Conservation (phyloP, 2,329 filamentous ascomycete species). For the Cladophialophora bantiana region DNA sequence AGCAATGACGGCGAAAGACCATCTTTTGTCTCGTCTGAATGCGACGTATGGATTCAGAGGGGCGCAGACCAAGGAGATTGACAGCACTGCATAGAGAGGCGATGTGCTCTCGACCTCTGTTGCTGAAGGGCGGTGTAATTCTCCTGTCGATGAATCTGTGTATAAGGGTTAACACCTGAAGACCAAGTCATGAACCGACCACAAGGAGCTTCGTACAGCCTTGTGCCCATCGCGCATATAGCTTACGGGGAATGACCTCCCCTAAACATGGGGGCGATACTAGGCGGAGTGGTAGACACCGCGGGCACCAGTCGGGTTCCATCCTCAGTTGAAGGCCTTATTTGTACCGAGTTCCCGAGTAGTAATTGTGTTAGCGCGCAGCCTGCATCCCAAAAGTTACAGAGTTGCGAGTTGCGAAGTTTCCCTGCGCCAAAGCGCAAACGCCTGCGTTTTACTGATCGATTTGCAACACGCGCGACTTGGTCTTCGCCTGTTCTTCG, state of each 20-base stretch:
- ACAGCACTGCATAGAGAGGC: background rate
- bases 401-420: background rate
- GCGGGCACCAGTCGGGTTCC: conserved; percentile 6
- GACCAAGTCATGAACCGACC: background rate
- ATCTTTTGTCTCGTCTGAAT: conserved; percentile 63
- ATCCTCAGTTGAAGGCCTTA: background rate
- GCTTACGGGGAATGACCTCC: background rate
- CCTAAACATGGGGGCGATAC: background rate
- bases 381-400: conserved; percentile 12
- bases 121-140: background rate
- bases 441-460: background rate
- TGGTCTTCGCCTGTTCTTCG: background rate
- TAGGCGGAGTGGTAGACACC: conserved; percentile 2
- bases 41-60: conserved; percentile 62
- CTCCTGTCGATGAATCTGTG: background rate
- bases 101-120: background rate
- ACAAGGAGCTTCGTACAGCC: conserved; percentile 10
- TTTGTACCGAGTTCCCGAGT: background rate
- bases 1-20: conserved; percentile 64
- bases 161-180: background rate
- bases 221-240: background rate
- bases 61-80: conserved; percentile 27
- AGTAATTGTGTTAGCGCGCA: background rate
- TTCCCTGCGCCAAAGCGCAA: background rate
- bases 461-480: background rate